These are phyloP conservation scores for Mortierella sp. DNA, from an alignment of 371 early-diverging fungal genomes.

Conservation along the genomic window DNA sequence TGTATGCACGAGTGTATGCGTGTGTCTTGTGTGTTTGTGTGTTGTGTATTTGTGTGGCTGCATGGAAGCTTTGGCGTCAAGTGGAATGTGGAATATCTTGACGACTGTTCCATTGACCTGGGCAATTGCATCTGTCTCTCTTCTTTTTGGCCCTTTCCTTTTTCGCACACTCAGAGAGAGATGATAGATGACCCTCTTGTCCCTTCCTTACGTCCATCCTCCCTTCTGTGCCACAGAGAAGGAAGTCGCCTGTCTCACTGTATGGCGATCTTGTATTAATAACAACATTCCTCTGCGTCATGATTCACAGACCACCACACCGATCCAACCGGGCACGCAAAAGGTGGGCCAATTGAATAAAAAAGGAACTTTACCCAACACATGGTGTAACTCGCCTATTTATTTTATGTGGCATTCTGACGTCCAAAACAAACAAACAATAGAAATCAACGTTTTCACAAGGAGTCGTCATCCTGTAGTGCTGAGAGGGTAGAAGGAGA, in stretches of 20 bases:
- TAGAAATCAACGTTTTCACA: neutral
- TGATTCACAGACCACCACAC: neutral
- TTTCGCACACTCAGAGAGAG: neutral
- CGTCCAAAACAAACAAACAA: constrained; percentile 1
- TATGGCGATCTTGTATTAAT: neutral
- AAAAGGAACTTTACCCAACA: neutral
- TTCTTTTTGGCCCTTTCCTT: neutral
- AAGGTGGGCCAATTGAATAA: neutral
- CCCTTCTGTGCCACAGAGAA: neutral
- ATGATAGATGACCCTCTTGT: neutral
- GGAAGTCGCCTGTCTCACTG: neutral
- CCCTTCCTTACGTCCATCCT: neutral
- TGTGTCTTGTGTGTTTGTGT: neutral
- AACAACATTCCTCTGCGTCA: neutral
- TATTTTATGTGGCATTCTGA: neutral
- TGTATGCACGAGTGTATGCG: constrained; percentile 1
- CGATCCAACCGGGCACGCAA: neutral
- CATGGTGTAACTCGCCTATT: neutral
- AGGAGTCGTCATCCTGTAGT: neutral
- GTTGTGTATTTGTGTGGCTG: neutral
- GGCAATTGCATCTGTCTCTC: neutral
- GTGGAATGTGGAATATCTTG: constrained; percentile 51
- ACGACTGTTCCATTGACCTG: neutral
- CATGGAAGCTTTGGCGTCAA: constrained; percentile 31
- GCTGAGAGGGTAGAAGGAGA: neutral